phyloP scores from a whole-genome alignment of 2,329 filamentous ascomycete species.

The Acarospora socialis region DNA sequence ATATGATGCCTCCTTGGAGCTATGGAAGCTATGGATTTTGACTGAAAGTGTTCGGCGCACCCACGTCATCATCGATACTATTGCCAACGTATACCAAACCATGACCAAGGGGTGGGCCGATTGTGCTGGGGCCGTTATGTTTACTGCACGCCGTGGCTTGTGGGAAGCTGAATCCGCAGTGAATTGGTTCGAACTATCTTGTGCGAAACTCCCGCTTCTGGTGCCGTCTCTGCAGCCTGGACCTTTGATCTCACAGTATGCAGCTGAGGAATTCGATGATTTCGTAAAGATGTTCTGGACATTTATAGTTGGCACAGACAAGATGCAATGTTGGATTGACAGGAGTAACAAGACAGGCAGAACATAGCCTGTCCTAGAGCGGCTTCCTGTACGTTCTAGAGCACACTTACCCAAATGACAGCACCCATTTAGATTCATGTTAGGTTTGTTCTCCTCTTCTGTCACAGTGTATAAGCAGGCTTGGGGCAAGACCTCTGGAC shows the following conservation, averaged over 20 bases:
- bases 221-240: constrained; percentile 5
- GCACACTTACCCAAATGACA: too few relatives aligned
- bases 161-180: constrained; percentile 19
- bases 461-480: too few relatives aligned
- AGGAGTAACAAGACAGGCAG: not conserved
- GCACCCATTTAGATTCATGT: too few relatives aligned
- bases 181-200: constrained; percentile 5
- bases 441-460: too few relatives aligned
- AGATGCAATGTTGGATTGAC: constrained; percentile 3
- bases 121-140: constrained; percentile 18
- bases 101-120: constrained; percentile 18
- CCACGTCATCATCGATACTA: constrained; percentile 15
- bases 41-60: constrained; percentile 21
- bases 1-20: constrained; percentile 3
- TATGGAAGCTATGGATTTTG: constrained; percentile 20
- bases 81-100: constrained; percentile 17
- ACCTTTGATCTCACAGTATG: constrained; percentile 4
- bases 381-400: too few relatives aligned
- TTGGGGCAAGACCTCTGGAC: too few relatives aligned
- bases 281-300: constrained; percentile 4
- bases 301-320: constrained; percentile 1
- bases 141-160: constrained; percentile 18
- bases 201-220: constrained; percentile 5
- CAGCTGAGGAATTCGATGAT: constrained; percentile 3
- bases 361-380: not conserved